A percentile compares a stretch with the other conserved stretches of the same genome.
These are phyloP conservation scores for Heliamphora exappendiculata DNA, from an alignment of 148 eudicot genomes.

Conservation along the genomic window DNA sequence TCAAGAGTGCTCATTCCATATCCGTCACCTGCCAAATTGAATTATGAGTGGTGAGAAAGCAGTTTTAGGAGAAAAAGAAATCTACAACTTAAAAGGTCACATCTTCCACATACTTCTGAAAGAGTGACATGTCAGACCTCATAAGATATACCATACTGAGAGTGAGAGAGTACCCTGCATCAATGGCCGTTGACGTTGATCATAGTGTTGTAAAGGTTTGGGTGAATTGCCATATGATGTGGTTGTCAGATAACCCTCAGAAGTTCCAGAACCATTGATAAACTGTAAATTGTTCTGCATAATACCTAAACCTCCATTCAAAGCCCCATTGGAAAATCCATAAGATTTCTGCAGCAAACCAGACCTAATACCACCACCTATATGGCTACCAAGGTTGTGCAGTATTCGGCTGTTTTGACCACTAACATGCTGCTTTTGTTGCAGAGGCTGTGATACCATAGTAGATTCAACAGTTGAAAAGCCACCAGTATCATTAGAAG, in stretches of 20 bases:
- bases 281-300: constrained; percentile 41
- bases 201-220: constrained; percentile 35
- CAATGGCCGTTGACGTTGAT: constrained; percentile 59
- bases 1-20: constrained; percentile 40
- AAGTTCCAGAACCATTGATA: constrained; percentile 52
- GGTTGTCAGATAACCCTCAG: constrained; percentile 49
- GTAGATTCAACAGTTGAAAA: constrained; percentile 53
- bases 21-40: constrained; percentile 58
- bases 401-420: constrained; percentile 62
- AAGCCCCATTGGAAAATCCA: constrained; percentile 41
- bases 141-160: not conserved
- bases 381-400: constrained; percentile 68
- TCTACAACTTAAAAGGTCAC: not conserved
- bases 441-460: constrained; percentile 45
- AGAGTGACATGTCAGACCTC: constrained; percentile 34
- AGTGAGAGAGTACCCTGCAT: constrained; percentile 44
- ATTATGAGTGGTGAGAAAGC: constrained; percentile 28
- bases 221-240: constrained; percentile 47
- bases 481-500: constrained; percentile 38
- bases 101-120: constrained; percentile 30
- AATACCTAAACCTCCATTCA: constrained; percentile 51
- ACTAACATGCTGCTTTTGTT: constrained; percentile 47
- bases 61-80: not conserved
- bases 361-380: constrained; percentile 53
- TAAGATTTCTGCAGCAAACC: constrained; percentile 48